phyloP scores from a whole-genome alignment of 371 early-diverging fungal genomes.

The Rhizopus delemar region DNA sequence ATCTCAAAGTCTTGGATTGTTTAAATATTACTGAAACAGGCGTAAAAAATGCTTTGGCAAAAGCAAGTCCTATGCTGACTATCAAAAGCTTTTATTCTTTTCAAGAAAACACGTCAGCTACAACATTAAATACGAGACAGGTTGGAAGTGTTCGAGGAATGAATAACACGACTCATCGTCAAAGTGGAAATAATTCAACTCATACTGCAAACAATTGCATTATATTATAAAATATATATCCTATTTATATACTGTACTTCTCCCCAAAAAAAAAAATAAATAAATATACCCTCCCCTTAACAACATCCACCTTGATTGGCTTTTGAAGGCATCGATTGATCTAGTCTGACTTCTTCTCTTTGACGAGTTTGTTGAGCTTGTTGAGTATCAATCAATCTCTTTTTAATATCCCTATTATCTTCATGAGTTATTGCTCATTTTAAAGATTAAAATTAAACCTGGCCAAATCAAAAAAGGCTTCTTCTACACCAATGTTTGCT shows the following conservation, averaged over 20 bases:
- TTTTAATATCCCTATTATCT: slow-evolving; percentile 47
- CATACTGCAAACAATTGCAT: slow-evolving; percentile 26
- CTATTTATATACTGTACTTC: too few relatives aligned
- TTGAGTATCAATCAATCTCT: slow-evolving; percentile 53
- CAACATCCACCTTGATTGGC: slow-evolving; percentile 25
- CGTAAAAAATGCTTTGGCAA: slow-evolving; percentile 33
- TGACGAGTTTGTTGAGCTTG: slow-evolving; percentile 53
- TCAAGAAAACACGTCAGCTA: slow-evolving; percentile 13
- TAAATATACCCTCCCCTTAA: not conserved
- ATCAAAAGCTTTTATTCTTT: slow-evolving; percentile 53
- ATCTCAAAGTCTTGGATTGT: slow-evolving; percentile 48
- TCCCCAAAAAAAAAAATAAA: too few relatives aligned
- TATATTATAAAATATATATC: slow-evolving; percentile 19
- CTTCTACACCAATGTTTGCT: slow-evolving; percentile 96
- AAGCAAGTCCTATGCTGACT: slow-evolving; percentile 35
- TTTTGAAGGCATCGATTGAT: slow-evolving; percentile 31
- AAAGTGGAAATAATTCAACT: slow-evolving; percentile 18
- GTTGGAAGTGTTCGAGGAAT: slow-evolving; percentile 1
- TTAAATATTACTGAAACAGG: slow-evolving; percentile 45
- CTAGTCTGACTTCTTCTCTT: slow-evolving; percentile 49
- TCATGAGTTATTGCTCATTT: not conserved
- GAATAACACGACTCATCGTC: not conserved
- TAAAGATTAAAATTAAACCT: slow-evolving; percentile 51
- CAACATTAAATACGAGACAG: slow-evolving; percentile 14
- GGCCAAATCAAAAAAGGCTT: slow-evolving; percentile 96